These are phyloP conservation scores for Pichia inconspicua DNA, from an alignment of 1,139 yeast species.

Conservation along the genomic window DNA sequence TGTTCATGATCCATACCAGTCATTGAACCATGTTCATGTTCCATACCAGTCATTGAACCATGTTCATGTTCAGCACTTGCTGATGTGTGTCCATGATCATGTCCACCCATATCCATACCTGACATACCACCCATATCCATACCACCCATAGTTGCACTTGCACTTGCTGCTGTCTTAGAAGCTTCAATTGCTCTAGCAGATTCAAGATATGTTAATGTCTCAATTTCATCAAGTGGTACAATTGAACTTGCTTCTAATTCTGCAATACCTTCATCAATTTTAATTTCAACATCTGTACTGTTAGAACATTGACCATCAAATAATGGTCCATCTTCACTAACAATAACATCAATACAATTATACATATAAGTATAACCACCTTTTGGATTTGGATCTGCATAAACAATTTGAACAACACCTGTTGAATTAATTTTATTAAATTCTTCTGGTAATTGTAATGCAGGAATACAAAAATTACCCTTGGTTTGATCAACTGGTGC, in stretches of 20 bases:
- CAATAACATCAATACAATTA: slow-evolving; percentile 25
- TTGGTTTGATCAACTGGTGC: slow-evolving; percentile 19
- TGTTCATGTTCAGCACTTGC: too few relatives aligned
- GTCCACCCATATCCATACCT: slow-evolving; percentile 5
- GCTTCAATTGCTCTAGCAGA: slow-evolving; percentile 2
- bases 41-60: too few relatives aligned
- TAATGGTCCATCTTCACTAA: slow-evolving; percentile 21
- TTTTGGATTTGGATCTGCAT: slow-evolving; percentile 15
- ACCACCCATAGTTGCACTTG: slow-evolving; percentile 1
- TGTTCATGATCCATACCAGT: too few relatives aligned
- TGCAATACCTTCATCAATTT: slow-evolving; percentile 11
- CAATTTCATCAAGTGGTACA: slow-evolving; percentile 9
- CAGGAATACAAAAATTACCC: slow-evolving; percentile 26
- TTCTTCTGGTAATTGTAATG: slow-evolving; percentile 21
- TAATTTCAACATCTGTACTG: slow-evolving; percentile 11
- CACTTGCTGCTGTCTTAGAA: slow-evolving; percentile 2
- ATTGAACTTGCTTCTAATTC: slow-evolving; percentile 1
- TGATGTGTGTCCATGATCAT: neutral
- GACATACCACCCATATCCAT: slow-evolving; percentile 8
- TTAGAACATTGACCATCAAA: slow-evolving; percentile 22
- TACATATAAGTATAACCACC: slow-evolving; percentile 18
- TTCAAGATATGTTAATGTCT: slow-evolving; percentile 10
- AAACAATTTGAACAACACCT: slow-evolving; percentile 26
- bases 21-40: neutral
- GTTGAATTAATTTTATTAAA: slow-evolving; percentile 18